These are phyloP conservation scores for Alloteropsis semialata DNA, from an alignment of 176 grass and related monocot species.

Conservation along the genomic window DNA sequence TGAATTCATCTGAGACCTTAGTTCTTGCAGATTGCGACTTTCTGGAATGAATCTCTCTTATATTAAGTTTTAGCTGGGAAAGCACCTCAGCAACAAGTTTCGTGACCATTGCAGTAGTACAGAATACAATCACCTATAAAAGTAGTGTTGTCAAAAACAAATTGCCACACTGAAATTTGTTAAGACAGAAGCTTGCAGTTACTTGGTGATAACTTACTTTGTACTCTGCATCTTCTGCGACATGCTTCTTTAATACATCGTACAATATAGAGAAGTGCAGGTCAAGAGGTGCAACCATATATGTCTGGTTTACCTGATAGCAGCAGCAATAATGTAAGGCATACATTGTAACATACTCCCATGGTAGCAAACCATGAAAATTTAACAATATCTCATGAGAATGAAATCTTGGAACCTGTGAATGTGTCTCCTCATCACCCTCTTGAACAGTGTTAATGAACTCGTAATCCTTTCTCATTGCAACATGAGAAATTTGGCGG, in stretches of 20 bases:
- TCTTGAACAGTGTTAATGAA: slow-evolving; percentile 94
- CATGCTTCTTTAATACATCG: slow-evolving; percentile 59
- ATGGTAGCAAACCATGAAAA: background rate
- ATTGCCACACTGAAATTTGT: slow-evolving; percentile 1
- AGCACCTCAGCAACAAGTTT: slow-evolving; percentile 77
- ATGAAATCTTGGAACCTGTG: slow-evolving; percentile 52
- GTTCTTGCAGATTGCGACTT: slow-evolving; percentile 75
- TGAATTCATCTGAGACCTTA: slow-evolving; percentile 94
- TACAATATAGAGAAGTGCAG: slow-evolving; percentile 76
- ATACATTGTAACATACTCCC: background rate
- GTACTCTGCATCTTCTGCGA: slow-evolving; percentile 73
- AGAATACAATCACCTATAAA: slow-evolving; percentile 92
- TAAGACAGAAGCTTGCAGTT: slow-evolving; percentile 10
- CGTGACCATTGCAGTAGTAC: slow-evolving; percentile 95
- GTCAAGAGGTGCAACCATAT: slow-evolving; percentile 62
- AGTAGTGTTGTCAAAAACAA: background rate
- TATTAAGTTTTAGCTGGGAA: slow-evolving; percentile 63
- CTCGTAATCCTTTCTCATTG: slow-evolving; percentile 73
- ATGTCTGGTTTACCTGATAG: slow-evolving; percentile 78
- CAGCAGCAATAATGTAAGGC: slow-evolving; percentile 27
- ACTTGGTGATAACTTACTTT: slow-evolving; percentile 58
- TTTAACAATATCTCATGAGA: slow-evolving; percentile 33
- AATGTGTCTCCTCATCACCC: slow-evolving; percentile 85
- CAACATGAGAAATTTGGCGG: slow-evolving; percentile 71
- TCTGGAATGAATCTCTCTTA: slow-evolving; percentile 96